Base-by-base conservation (phyloP, 768 basidiomycete species). In the Podaxis sp. region DNA sequence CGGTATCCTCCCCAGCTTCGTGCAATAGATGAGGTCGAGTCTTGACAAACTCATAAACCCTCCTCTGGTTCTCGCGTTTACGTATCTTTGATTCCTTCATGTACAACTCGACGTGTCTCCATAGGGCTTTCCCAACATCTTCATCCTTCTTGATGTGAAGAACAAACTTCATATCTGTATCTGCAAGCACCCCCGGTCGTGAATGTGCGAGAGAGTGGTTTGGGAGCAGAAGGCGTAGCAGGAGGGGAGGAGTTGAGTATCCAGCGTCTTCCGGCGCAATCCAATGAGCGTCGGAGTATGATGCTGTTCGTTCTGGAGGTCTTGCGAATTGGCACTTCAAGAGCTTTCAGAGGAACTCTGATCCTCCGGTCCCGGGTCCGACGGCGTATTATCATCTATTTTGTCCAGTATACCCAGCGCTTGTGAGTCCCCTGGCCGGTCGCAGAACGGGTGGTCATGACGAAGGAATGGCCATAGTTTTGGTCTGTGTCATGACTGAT, bases 31-130 rank as follows among this genome's bases (percentile, higher is more conserved):
- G 37, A 27, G 55, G 55, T 14, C 28, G 40, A 27, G 25, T 56
- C 32, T 56, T 56, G 28, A 56, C 42, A 10, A 56, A 28, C 28
- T 56, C 55, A 11, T 46, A 56, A n/a, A 32, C 40, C 42, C 55
- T 56, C 40, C 25, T 56, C 27, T 56, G 42, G 18, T 56, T 46
- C 25, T 56, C 55, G 16, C 16, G 6, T 13, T 46, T 25, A 9
- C 55, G 42, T 18, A 16, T 56, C n/a, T 44, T n/a, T 2, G 55
- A 56, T n/a, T 56, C 55, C 44, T 32, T 28, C 16, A 44, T 16
- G 16, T 56, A 28, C 28, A 56, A n/a, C 14, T 27, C 44, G 14
- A 56, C 55, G 16, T 46, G 54, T 37, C 54, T 38, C 40, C 23
- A 28, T 3, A 55, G 14, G 16, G 28, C 55, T 28, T 56, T 27